Evolutionary conservation across 2,329 filamentous ascomycete species (phyloP).

Genomic region (Cladosporium velox): DNA sequence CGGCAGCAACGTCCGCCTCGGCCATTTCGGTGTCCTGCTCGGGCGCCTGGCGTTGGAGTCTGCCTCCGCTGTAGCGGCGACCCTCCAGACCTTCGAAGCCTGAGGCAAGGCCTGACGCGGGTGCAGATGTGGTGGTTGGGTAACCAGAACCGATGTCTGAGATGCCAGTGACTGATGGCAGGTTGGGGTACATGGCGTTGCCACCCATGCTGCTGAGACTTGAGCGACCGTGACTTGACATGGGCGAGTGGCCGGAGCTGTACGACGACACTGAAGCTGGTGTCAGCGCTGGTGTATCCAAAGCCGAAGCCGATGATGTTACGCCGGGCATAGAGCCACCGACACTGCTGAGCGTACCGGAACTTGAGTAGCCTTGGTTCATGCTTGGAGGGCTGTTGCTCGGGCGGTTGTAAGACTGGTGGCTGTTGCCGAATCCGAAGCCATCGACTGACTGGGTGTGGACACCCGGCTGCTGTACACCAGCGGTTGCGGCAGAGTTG

Average conservation of each 20-base stretch:
- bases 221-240: slow-evolving; percentile 62
- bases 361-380: slow-evolving; percentile 30
- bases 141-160: slow-evolving; percentile 59
- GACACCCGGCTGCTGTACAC: slow-evolving; percentile 71
- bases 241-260: slow-evolving; percentile 73
- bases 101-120: slow-evolving; percentile 68
- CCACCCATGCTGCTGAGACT: slow-evolving; percentile 56
- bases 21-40: slow-evolving; percentile 49
- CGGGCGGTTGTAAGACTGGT: slow-evolving; percentile 52
- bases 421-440: slow-evolving; percentile 56
- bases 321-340: slow-evolving; percentile 40
- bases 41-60: slow-evolving; percentile 57
- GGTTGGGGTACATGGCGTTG: slow-evolving; percentile 72
- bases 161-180: slow-evolving; percentile 70
- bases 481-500: slow-evolving; percentile 70
- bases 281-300: slow-evolving; percentile 73
- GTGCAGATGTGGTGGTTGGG: slow-evolving; percentile 65
- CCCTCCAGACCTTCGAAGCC: slow-evolving; percentile 62
- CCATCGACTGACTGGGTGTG: slow-evolving; percentile 56
- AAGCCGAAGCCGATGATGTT: slow-evolving; percentile 46
- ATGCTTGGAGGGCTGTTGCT: slow-evolving; percentile 58
- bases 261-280: slow-evolving; percentile 76
- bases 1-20: slow-evolving; percentile 52
- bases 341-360: slow-evolving; percentile 37
- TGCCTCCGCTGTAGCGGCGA: slow-evolving; percentile 62